Conservation (phyloP, 345 rosid genomes). For the Salix arbutifolia region DNA sequence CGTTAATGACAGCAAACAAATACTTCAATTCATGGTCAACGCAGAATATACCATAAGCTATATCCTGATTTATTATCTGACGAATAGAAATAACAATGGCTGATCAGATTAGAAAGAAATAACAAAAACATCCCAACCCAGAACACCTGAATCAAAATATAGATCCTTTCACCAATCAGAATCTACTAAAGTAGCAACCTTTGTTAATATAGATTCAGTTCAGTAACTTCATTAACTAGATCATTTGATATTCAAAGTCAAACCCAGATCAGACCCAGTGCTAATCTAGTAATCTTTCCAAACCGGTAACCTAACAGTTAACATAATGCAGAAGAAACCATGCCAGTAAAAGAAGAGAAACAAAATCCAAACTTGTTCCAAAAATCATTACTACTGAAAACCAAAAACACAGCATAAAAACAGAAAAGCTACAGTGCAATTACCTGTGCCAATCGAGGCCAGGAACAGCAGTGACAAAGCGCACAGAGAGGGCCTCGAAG, state of each 20-base stretch:
- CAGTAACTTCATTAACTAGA: not conserved
- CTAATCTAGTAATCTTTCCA: not conserved
- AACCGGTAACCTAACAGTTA: not conserved
- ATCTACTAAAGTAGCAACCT: not conserved
- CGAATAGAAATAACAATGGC: constrained; percentile 45
- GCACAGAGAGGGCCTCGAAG: constrained; percentile 77
- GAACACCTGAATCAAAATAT: not conserved
- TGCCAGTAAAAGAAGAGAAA: not conserved
- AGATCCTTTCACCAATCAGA: not conserved
- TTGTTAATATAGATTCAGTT: not conserved
- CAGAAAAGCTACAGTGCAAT: not conserved
- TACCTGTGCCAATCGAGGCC: constrained; percentile 95
- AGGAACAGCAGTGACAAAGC: constrained; percentile 82
- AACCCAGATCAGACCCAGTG: not conserved
- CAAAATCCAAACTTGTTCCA: not conserved
- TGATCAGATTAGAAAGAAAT: not conserved
- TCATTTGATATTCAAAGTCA: not conserved
- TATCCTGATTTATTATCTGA: constrained; percentile 49
- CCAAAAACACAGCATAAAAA: not conserved
- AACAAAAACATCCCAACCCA: not conserved
- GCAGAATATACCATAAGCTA: constrained; percentile 53
- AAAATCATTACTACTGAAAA: not conserved
- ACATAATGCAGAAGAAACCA: not conserved
- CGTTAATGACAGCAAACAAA: not conserved
- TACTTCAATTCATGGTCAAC: not conserved